These are phyloP conservation scores for Arthrobotrys megalospora DNA, from an alignment of 2,329 filamentous ascomycete genomes.

Conservation along the genomic window DNA sequence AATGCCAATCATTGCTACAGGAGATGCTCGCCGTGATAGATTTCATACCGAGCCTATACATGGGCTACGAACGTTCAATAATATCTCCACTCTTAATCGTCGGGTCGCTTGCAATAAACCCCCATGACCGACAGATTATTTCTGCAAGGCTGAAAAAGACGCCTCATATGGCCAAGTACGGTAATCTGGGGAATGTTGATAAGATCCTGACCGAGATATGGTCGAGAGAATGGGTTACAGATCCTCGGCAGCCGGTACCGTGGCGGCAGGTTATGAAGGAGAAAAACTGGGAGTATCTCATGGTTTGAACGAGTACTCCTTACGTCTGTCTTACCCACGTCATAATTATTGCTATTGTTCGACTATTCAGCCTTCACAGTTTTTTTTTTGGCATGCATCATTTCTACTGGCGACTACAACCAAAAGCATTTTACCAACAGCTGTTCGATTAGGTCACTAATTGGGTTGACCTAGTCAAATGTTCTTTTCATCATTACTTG, in stretches of 20 bases:
- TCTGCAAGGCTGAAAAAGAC: constrained; percentile 53
- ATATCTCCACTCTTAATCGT: constrained; percentile 58
- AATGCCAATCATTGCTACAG: constrained; percentile 34
- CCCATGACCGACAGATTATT: constrained; percentile 34
- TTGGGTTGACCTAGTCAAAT: not conserved
- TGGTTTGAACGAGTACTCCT: constrained; percentile 40
- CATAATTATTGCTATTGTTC: not conserved
- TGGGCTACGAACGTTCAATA: constrained; percentile 60
- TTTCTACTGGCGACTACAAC: not conserved
- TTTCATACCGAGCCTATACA: constrained; percentile 51
- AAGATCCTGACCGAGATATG: constrained; percentile 59
- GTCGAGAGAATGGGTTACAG: constrained; percentile 38
- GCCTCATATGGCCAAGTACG: constrained; percentile 59
- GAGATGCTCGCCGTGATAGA: constrained; percentile 54
- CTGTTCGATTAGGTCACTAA: not conserved
- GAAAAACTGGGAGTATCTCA: constrained; percentile 59
- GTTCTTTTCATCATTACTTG: constrained; percentile 14
- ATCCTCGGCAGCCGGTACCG: constrained; percentile 25
- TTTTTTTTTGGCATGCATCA: not conserved
- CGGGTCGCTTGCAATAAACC: constrained; percentile 44
- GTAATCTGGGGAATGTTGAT: constrained; percentile 56
- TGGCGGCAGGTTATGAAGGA: constrained; percentile 59
- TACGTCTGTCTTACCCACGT: constrained; percentile 6
- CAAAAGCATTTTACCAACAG: constrained; percentile 5
- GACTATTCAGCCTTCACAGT: constrained; percentile 3